Conservation (phyloP, 305 asterid species). For the Rubia peregrina region DNA sequence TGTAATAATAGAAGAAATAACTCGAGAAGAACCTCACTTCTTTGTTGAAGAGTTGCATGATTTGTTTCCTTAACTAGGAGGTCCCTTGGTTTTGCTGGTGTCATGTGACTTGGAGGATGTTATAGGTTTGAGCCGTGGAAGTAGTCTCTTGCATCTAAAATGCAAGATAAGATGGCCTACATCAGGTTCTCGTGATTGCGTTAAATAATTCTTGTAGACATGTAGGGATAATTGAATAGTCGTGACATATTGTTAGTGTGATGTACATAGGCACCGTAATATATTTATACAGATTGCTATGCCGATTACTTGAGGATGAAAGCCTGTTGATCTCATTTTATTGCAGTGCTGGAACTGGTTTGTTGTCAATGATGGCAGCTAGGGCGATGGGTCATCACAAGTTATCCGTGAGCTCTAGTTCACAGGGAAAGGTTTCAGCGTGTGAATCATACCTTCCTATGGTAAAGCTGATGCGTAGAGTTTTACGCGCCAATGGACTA, state of each 20-base stretch:
- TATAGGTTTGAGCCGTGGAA: neutral
- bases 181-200: too few species aligned
- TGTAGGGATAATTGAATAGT: too few species aligned
- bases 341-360: conserved; percentile 92
- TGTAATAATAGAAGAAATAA: neutral
- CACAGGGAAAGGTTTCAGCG: conserved; percentile 65
- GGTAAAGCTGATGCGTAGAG: conserved; percentile 85
- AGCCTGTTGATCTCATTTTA: conserved; percentile 2
- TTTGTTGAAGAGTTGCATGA: neutral
- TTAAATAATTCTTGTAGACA: too few species aligned
- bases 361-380: conserved; percentile 92
- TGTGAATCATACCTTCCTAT: conserved; percentile 96
- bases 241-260: neutral
- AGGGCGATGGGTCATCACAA: conserved; percentile 55
- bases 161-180: too few species aligned
- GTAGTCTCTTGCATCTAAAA: too few species aligned
- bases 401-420: conserved; percentile 23
- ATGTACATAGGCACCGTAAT: neutral
- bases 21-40: neutral
- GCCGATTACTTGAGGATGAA: neutral
- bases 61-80: neutral
- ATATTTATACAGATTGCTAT: neutral
- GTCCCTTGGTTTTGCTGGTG: neutral
- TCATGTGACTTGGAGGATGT: neutral
- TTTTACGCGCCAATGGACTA: conserved; percentile 58